These are phyloP conservation scores for Aquilaria agallochum DNA, from an alignment of 441 rosid genomes.

Conservation along the genomic window DNA sequence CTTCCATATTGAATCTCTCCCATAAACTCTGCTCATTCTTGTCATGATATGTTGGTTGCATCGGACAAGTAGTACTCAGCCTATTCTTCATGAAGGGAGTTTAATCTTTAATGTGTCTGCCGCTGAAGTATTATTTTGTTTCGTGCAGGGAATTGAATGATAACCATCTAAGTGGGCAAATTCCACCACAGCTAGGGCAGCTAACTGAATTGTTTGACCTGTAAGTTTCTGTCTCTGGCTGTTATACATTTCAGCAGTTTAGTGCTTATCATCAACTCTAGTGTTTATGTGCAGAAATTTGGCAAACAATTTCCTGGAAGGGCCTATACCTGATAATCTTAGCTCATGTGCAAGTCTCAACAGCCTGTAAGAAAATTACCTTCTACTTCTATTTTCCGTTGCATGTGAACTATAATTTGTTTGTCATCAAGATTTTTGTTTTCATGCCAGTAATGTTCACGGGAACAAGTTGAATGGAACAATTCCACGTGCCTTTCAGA, in stretches of 20 bases:
- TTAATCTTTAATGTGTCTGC: not conserved
- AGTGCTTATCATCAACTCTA: conserved; percentile 1
- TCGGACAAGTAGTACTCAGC: no score
- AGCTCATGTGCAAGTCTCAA: conserved; percentile 89
- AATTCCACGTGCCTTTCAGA: conserved; percentile 71
- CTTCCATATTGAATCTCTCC: no score
- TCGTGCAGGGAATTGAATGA: conserved; percentile 79
- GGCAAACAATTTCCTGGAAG: conserved; percentile 76
- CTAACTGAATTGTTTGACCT: conserved; percentile 89
- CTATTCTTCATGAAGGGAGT: no score
- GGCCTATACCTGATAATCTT: conserved; percentile 78
- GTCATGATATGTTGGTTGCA: no score
- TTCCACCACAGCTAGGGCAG: conserved; percentile 92
- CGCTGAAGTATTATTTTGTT: conserved; percentile 8
- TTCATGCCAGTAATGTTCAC: conserved; percentile 60
- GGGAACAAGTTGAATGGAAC: conserved; percentile 80
- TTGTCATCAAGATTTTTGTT: conserved; percentile 12
- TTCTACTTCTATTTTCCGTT: not conserved
- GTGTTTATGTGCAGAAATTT: conserved; percentile 51
- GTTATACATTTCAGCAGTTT: conserved; percentile 6
- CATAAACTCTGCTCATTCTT: no score
- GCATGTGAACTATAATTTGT: not conserved
- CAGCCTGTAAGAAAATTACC: conserved; percentile 59
- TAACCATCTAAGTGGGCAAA: conserved; percentile 63
- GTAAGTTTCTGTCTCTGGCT: conserved; percentile 36